Evolutionary conservation across 140 eudicot genomes (phyloP), one percentile per base, ranked within the genome.

Genomic region (Erigeron philadelphicus): DNA sequence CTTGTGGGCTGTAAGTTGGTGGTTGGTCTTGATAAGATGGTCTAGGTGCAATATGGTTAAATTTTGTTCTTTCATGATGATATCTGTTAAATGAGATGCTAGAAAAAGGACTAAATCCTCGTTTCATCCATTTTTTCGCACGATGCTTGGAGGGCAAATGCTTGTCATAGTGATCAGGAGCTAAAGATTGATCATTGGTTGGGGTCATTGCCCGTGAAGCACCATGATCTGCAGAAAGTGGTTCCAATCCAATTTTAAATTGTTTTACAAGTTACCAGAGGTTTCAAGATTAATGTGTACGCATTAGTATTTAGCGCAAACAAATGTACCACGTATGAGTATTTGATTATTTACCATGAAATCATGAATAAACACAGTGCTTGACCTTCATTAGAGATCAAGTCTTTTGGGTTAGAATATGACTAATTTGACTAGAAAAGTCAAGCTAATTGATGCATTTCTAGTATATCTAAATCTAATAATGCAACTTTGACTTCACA

Each of bases 51-150:
- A 83, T 7, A 72, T 75, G 75, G 62, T 66, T 53, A 52, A 43
- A 49, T 70, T 75, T 79, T 53, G 76, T 77, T 70, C 81, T 76
- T 63, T 61, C 73, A 25, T 81, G 87, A 76, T 81, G 97, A 46
- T 83, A 80, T 61, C 75, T 77, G 25, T 65, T 64, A 52, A 66
- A 69, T 13, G 84, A 72, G 70, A 67, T 43, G 66, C 76, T 72
- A 52, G 88, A 80, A 21, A 82, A 80, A 59, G 86, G 74, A n/a
- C 72, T 73, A 67, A 70, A 74, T 65, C 69, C 80, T 8, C 76
- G 84, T 57, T 77, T 77, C 56, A 41, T 53, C 72, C 64, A 55
- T 65, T 75, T 77, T 65, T 61, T 74, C 53, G 61, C 68, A 56
- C 76, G 87, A 61, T 74, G 71, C 46, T 74, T 73, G 13, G 72